Evolutionary conservation across 2,329 filamentous ascomycete species (phyloP), one percentile per base, ranked within the genome.

Genomic region (Didymella keratinophila): DNA sequence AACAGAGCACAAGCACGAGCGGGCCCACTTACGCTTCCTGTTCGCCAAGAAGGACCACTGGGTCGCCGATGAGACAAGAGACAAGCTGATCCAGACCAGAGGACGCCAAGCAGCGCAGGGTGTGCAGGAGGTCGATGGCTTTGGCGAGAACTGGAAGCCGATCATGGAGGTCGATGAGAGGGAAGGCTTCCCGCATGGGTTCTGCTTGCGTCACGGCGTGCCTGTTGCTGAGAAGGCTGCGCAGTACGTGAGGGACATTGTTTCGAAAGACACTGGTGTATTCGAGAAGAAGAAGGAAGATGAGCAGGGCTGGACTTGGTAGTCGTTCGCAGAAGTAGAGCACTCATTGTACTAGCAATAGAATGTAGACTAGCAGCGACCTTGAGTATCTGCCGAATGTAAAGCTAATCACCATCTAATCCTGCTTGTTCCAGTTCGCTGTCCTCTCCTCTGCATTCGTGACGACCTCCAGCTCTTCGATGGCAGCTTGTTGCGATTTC

Each of bases 41-140:
- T 89, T 87, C 71, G 86, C 83, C 1, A 76, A 81, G 34, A 76
- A 83, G 46, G 86, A 89, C 67, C 84, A 87, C 66, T 88, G 86
- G 86, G 83, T 88, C 25, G 84, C 85, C 1, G 79, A 86, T 61
- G 75, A 78, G 65, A 87, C 85, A 28, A 77, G 85, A 34, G 83
- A 87, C 64, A 80, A 81, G 39, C 76, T 88, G 36, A 82, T 88
- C 45, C 72, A 71, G 37, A 65, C 77, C 11, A 72, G 82, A 41
- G 81, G 79, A 12, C 62, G 48, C 18, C 39, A 46, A 21, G 56
- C 56, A 4, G 45, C 50, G 14, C 14, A 37, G 20, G 45, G 42
- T 10, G 49, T 52, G 18, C 61, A 61, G 36, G 57, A 58, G 34
- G 51, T 56, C 48, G 60, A 53, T 41, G 34, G 63, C 47, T n/a